Base-by-base conservation (phyloP, 2,329 filamentous ascomycete species). In the Fusarium illudens region DNA sequence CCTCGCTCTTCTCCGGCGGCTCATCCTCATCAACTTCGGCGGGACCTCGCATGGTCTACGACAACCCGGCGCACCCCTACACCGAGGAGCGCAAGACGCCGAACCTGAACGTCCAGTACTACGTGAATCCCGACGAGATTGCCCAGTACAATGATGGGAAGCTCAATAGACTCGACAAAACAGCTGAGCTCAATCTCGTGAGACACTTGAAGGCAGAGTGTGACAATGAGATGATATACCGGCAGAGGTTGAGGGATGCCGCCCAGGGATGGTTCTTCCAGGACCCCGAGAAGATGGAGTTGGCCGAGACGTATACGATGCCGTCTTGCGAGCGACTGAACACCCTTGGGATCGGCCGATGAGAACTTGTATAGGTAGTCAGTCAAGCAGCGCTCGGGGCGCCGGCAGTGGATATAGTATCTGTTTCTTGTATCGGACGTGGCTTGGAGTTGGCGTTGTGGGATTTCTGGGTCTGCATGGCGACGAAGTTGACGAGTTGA, bases 241-340 rank as follows among this genome's bases (percentile, higher is more conserved):
- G 90, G 78, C 86, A 89, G 75, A 84, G 89, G 67, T 83, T 94
- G 79, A 83, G 89, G 65, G 89, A 97, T 67, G 90, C 92, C 49
- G 94, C 94, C 0, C 89, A 92, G 72, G 94, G 94, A 4, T 97
- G 94, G 91, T 93, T 97, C 75, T 94, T 89, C 78, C 88, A 89
- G 58, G 93, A 97, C 74, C 84, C 89, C 54, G 90, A 90, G 65
- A 94, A 93, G 83, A 88, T 97, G 88, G 87, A 90, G 64, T 79
- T 88, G 61, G 94, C 94, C 29, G 79, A 84, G 32, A 78, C 79
- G 17, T 85, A 81, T 64, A 80, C 82, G 64, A 84, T 84, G 82
- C 81, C 81, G 15, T 82, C 82, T 57, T 90, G 88, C 74, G 78
- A 83, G 64, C 80, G 85, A 65, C 76, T 90, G 64, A 77, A 82